Evolutionary conservation across 139 green algal genomes (phyloP).

Genomic region (Picochlorum sp.): DNA sequence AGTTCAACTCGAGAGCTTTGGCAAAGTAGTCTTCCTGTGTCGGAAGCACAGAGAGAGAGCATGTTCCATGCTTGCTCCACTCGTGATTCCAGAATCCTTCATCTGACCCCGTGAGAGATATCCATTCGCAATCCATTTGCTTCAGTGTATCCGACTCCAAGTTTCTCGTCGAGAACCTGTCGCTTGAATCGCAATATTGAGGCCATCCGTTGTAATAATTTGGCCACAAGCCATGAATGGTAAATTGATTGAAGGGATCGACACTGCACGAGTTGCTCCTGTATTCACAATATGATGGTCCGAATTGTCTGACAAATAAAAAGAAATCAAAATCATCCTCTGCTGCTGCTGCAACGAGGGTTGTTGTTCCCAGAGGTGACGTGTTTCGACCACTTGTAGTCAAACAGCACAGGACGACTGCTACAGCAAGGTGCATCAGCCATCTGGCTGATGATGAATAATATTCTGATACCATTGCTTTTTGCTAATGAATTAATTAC

Average conservation of each 20-base stretch:
- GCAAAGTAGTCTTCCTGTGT: slow-evolving; percentile 43
- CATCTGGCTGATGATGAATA: no score
- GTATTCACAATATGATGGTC: no score
- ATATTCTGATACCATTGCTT: no score
- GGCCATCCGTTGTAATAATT: slow-evolving; percentile 54
- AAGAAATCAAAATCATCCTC: no score
- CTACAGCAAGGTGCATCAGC: no score
- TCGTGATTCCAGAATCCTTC: slow-evolving; percentile 47
- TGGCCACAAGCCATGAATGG: slow-evolving; percentile 69
- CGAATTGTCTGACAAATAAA: no score
- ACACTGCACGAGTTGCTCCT: background rate
- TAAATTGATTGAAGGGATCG: slow-evolving; percentile 35
- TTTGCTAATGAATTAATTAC: no score
- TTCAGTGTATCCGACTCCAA: background rate
- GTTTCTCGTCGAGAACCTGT: background rate
- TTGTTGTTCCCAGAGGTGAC: no score
- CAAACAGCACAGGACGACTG: no score
- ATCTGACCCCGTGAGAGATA: slow-evolving; percentile 6
- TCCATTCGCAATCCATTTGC: slow-evolving; percentile 18
- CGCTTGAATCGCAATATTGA: slow-evolving; percentile 38
- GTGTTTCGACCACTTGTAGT: no score
- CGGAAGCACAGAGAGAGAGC: slow-evolving; percentile 32
- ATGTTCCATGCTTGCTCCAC: slow-evolving; percentile 59
- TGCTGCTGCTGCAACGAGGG: no score
- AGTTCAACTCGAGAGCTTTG: slow-evolving; percentile 36